Evolutionary conservation across 2,329 filamentous ascomycete genomes (phyloP), one percentile per base, ranked within the genome.

Genomic region (Teratosphaeria epicoccoides): DNA sequence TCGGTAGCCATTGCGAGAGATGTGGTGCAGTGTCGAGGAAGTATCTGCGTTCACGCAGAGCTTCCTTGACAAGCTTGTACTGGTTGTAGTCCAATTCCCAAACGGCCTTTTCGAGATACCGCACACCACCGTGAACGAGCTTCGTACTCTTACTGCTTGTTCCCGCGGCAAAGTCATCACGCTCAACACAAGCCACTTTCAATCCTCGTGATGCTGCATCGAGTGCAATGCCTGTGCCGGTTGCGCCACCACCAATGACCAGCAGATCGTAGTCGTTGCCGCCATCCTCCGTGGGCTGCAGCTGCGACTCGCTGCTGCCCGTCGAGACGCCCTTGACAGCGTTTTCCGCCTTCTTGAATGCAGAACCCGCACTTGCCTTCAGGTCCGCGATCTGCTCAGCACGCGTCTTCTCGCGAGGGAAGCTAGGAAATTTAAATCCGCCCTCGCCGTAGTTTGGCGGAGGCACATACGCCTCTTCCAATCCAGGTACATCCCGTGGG

Each of bases 91-190:
- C 87, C 62, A 91, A 74, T 67, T 90, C 86, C 83, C 83, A 88
- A 47, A 93, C 82, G 50, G 87, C 87, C 74, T 93, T 93, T 69
- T 93, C 87, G 53, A 93, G 75, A 66, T 91, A 93, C 59, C 87
- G 80, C 54, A 93, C 87, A 64, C 87, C 87, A 59, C 87, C 87
- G 70, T 93, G 87, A 17, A 93, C 87, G 49, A 93, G 76, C 71
- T 93, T 93, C 47, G 87, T 93, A 72, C 85, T 89, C 74, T 91
- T 91, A 69, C 84, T 88, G 73, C 85, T 89, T 40, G 87, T 91
- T 25, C 87, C 87, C 56, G 83, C 79, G 61, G 83, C 84, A 67
- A 91, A 93, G 70, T 93, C 87, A 67, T 91, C 87, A 55, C 86
- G 78, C 71, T 93, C 87, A 14, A 93, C 85, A 48, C 90, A 71